Conservation (phyloP, 2,329 filamentous ascomycete genomes). For the Curvularia eragrostidis region DNA sequence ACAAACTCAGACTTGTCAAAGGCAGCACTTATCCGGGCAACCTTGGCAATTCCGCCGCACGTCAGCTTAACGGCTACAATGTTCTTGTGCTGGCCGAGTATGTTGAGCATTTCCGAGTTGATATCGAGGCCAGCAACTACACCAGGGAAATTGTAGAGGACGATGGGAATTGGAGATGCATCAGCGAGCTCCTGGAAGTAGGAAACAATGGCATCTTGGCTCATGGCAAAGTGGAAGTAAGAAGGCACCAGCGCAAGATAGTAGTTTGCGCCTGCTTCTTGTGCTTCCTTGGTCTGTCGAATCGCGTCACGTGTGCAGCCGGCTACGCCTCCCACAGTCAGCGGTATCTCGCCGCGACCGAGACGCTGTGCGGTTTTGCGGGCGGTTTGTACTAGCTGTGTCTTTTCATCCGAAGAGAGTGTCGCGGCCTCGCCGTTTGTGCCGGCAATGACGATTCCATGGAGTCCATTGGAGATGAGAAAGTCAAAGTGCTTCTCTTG, state of each 20-base stretch:
- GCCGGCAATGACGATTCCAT: constrained; percentile 57
- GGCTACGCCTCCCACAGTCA: constrained; percentile 53
- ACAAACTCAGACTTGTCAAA: constrained; percentile 49
- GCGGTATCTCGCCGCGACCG: constrained; percentile 46
- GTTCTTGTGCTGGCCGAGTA: constrained; percentile 45
- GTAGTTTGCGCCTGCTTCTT: constrained; percentile 49
- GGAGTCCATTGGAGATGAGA: constrained; percentile 60
- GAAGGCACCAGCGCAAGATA: constrained; percentile 51
- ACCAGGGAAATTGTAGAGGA: constrained; percentile 59
- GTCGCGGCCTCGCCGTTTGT: constrained; percentile 57
- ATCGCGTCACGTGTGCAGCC: constrained; percentile 53
- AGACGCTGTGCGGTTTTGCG: constrained; percentile 48
- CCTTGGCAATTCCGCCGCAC: constrained; percentile 52
- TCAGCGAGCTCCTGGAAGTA: constrained; percentile 50
- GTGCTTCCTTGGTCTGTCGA: constrained; percentile 46
- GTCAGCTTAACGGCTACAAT: constrained; percentile 51
- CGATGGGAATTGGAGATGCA: constrained; percentile 50
- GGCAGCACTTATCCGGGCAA: constrained; percentile 49
- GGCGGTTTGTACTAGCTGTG: constrained; percentile 48
- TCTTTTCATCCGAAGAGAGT: constrained; percentile 51
- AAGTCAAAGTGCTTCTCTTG: constrained; percentile 63
- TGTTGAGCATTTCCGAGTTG: constrained; percentile 51
- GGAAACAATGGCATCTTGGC: constrained; percentile 43
- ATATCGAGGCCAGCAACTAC: constrained; percentile 54
- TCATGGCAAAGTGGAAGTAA: constrained; percentile 53